These are phyloP conservation scores for Neurospora sp. DNA, from an alignment of 495 filamentous ascomycete genomes.

Conservation along the genomic window DNA sequence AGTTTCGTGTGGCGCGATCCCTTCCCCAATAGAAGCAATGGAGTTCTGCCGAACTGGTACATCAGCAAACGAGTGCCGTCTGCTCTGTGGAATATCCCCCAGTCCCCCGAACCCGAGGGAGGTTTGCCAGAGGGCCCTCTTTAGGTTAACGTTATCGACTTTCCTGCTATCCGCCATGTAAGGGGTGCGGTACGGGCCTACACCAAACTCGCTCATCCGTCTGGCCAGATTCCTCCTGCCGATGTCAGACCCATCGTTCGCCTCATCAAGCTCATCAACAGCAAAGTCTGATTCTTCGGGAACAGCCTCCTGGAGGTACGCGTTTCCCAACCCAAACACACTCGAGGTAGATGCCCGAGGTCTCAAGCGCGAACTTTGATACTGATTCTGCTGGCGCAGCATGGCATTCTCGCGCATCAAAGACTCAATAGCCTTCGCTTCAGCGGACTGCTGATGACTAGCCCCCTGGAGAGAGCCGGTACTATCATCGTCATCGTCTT, in stretches of 20 bases:
- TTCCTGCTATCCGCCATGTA: slow-evolving; percentile 62
- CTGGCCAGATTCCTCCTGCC: slow-evolving; percentile 44
- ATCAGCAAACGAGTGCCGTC: slow-evolving; percentile 96
- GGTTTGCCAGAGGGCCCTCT: slow-evolving; percentile 81
- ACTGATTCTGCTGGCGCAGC: slow-evolving; percentile 53
- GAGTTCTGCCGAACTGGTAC: slow-evolving; percentile 57
- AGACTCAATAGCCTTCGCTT: slow-evolving; percentile 61
- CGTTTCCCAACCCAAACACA: slow-evolving; percentile 42
- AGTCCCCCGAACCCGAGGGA: slow-evolving; percentile 69
- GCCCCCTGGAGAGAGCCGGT: slow-evolving; percentile 45
- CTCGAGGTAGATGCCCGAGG: slow-evolving; percentile 51
- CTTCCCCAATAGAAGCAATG: slow-evolving; percentile 53
- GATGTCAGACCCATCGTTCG: slow-evolving; percentile 46
- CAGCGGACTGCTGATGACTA: slow-evolving; percentile 43
- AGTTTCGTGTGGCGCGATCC: slow-evolving; percentile 33
- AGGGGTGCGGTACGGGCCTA: slow-evolving; percentile 43
- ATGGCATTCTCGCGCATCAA: slow-evolving; percentile 64
- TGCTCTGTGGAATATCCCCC: slow-evolving; percentile 67
- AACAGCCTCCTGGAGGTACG: slow-evolving; percentile 54
- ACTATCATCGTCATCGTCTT: slow-evolving; percentile 65
- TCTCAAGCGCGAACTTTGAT: slow-evolving; percentile 50
- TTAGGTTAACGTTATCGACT: slow-evolving; percentile 53
- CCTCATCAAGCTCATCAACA: slow-evolving; percentile 59
- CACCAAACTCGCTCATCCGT: slow-evolving; percentile 55
- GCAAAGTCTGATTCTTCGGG: slow-evolving; percentile 64